Conservation (phyloP, 805 yeast genomes). For the Babjeviella inositovora region DNA sequence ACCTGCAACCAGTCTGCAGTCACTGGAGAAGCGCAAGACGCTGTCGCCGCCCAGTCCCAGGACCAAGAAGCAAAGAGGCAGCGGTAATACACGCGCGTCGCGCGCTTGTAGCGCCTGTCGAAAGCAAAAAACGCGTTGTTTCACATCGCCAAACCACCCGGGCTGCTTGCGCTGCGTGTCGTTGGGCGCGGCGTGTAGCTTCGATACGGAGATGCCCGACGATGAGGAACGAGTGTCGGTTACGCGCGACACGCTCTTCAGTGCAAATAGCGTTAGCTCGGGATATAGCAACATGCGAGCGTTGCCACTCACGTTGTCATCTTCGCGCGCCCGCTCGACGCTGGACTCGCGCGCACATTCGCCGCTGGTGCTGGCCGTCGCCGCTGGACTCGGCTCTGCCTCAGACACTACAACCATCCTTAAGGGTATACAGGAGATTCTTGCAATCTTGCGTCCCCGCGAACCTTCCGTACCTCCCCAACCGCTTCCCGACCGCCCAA, state of each 20-base stretch:
- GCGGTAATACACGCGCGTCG: constrained; percentile 20
- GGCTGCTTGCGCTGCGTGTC: constrained; percentile 47
- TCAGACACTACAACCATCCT: constrained; percentile 1
- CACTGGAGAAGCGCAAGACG: too few relatives aligned
- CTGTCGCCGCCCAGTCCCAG: too few relatives aligned
- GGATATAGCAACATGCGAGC: not conserved
- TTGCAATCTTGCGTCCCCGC: too few relatives aligned
- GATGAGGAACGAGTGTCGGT: constrained; percentile 2
- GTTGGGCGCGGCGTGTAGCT: constrained; percentile 33
- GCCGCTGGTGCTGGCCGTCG: constrained; percentile 3
- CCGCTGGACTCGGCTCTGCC: constrained; percentile 2
- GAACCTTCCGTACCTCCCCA: too few relatives aligned
- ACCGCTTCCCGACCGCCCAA: too few relatives aligned
- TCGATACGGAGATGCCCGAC: constrained; percentile 15
- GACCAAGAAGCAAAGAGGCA: not conserved
- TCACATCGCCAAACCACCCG: constrained; percentile 27
- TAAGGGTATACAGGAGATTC: too few relatives aligned
- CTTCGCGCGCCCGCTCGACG: constrained; percentile 1
- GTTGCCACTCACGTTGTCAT: constrained; percentile 3
- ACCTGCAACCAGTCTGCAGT: too few relatives aligned
- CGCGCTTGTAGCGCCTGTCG: constrained; percentile 42
- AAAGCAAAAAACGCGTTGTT: constrained; percentile 44
- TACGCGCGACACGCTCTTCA: constrained; percentile 2
- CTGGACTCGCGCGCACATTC: constrained; percentile 2
- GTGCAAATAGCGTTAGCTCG: not conserved